These are phyloP conservation scores for Austroboletus novae-zelandiae DNA, from an alignment of 1,284 basidiomycete species.

Conservation along the genomic window DNA sequence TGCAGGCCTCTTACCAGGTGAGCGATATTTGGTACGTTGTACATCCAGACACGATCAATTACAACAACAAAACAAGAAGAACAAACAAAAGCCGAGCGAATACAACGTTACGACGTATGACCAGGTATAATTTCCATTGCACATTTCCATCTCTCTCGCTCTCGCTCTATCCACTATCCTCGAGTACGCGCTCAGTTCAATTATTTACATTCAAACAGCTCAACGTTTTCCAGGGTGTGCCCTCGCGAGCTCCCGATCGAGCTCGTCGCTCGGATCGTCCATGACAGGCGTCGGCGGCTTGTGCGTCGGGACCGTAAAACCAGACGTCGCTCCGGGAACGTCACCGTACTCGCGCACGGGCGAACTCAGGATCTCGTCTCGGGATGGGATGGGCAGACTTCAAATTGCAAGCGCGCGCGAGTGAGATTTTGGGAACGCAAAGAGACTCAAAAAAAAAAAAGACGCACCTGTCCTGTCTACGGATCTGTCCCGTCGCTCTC, in stretches of 20 bases:
- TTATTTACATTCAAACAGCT: too few relatives aligned
- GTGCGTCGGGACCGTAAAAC: conserved; percentile 49
- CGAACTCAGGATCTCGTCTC: conserved; percentile 77
- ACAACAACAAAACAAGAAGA: too few relatives aligned
- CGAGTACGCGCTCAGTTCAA: too few relatives aligned
- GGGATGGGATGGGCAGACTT: conserved; percentile 72
- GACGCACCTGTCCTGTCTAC: conserved; percentile 67
- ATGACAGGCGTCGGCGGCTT: conserved; percentile 60
- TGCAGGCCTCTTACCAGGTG: too few relatives aligned
- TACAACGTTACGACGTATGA: too few relatives aligned
- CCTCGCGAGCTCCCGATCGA: conserved; percentile 76
- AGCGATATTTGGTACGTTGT: too few relatives aligned
- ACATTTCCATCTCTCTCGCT: too few relatives aligned
- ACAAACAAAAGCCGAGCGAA: too few relatives aligned
- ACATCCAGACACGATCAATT: too few relatives aligned
- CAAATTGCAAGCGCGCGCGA: conserved; percentile 4
- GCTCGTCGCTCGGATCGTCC: conserved; percentile 84
- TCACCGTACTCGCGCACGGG: conserved; percentile 69
- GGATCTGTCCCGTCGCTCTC: conserved; percentile 63
- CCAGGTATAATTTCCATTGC: too few relatives aligned
- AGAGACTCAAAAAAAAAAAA: too few relatives aligned
- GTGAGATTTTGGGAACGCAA: not conserved
- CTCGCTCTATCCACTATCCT: too few relatives aligned
- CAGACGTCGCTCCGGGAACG: conserved; percentile 57
- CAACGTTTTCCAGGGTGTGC: not conserved